Conservation (phyloP, 495 filamentous ascomycete species). For the Penicillium maclennaniae region DNA sequence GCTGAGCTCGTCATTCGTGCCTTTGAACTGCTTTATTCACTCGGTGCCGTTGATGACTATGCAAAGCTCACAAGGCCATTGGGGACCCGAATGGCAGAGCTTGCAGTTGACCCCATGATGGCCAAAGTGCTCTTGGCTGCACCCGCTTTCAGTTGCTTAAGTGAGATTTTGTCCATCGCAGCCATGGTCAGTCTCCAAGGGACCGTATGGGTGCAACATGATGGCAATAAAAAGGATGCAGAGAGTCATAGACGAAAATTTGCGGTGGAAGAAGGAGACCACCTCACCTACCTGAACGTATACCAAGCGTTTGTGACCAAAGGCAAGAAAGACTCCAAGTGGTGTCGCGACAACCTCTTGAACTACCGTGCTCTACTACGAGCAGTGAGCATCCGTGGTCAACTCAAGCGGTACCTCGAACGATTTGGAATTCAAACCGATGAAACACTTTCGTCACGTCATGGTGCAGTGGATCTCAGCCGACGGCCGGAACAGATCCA, state of each 20-base stretch:
- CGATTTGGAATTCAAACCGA: conserved; percentile 73
- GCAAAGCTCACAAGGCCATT: conserved; percentile 87
- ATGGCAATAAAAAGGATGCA: conserved; percentile 66
- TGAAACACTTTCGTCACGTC: conserved; percentile 46
- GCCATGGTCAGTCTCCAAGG: conserved; percentile 90
- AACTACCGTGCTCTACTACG: conserved; percentile 80
- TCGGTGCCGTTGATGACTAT: conserved; percentile 86
- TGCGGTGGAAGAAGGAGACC: conserved; percentile 90
- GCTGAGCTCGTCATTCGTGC: conserved; percentile 83
- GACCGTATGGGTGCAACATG: conserved; percentile 74
- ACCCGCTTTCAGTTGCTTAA: conserved; percentile 68
- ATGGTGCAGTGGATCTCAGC: conserved; percentile 27
- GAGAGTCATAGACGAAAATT: conserved; percentile 79
- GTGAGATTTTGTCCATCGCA: conserved; percentile 85
- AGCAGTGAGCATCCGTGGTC: conserved; percentile 81
- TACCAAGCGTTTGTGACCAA: conserved; percentile 87
- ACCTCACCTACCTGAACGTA: conserved; percentile 89
- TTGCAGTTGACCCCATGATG: conserved; percentile 96
- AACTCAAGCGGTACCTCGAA: conserved; percentile 84
- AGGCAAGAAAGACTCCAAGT: conserved; percentile 78
- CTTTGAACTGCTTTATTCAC: conserved; percentile 82
- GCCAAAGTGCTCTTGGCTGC: conserved; percentile 84
- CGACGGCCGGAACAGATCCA: conserved; percentile 69
- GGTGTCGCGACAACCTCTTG: conserved; percentile 80
- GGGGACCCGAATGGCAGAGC: conserved; percentile 87